These are phyloP conservation scores for Stagonosporopsis rhizophila DNA, from an alignment of 2,329 filamentous ascomycete species.

Conservation along the genomic window DNA sequence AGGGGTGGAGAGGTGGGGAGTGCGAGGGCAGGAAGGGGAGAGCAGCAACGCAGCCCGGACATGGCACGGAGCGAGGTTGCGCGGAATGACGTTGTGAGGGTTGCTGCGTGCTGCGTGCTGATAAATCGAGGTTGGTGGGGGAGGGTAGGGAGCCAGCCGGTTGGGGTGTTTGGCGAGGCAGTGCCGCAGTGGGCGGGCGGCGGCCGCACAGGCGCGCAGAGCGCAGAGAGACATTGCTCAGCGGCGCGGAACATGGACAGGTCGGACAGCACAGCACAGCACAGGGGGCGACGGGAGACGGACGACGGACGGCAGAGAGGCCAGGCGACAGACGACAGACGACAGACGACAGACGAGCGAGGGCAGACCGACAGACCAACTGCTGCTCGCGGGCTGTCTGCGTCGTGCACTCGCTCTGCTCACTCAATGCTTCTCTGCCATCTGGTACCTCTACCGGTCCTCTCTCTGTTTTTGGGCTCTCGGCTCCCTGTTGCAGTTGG, in stretches of 20 bases:
- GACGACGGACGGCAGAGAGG: too few relatives aligned
- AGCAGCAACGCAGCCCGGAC: neutral
- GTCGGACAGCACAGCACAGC: too few relatives aligned
- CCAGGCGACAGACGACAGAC: neutral
- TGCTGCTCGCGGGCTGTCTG: constrained; percentile 16
- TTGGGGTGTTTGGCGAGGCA: constrained; percentile 21
- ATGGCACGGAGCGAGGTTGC: constrained; percentile 2
- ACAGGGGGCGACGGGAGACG: too few relatives aligned
- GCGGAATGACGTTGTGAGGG: constrained; percentile 27
- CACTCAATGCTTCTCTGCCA: too few relatives aligned
- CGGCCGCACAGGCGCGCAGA: constrained; percentile 6
- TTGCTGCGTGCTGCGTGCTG: constrained; percentile 31
- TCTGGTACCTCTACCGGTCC: too few relatives aligned
- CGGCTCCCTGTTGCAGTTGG: too few relatives aligned
- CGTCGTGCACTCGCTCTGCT: neutral
- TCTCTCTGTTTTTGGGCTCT: too few relatives aligned
- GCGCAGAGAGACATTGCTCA: constrained; percentile 19
- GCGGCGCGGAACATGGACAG: too few relatives aligned
- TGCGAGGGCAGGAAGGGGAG: neutral
- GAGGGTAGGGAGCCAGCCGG: constrained; percentile 5
- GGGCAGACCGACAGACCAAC: constrained; percentile 1
- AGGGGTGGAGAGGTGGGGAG: neutral
- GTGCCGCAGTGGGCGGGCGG: constrained; percentile 17
- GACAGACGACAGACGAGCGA: neutral
- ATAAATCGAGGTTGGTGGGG: constrained; percentile 40